phyloP scores from a whole-genome alignment of 768 basidiomycete species.

The Hydnum rufescens region DNA sequence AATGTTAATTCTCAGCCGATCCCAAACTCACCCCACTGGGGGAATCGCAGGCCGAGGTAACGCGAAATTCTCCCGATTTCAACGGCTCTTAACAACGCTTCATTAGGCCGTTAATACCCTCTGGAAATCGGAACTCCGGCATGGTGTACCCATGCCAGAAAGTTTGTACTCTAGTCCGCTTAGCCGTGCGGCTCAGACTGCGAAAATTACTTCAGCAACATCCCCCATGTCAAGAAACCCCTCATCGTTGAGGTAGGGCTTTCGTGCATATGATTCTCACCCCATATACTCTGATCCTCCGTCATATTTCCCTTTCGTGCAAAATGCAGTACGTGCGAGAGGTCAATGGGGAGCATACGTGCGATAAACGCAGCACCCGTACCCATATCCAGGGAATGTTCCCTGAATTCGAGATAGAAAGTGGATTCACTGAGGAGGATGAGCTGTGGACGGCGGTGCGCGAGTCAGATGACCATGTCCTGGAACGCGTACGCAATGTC shows the following conservation, averaged over 20 bases:
- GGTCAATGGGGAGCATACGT: constrained; percentile 45
- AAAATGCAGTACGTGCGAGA: constrained; percentile 58
- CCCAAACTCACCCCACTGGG: constrained; percentile 33
- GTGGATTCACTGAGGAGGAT: constrained; percentile 42
- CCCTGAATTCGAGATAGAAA: constrained; percentile 35
- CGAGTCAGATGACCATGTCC: constrained; percentile 30
- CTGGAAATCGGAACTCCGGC: constrained; percentile 30
- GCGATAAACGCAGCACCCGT: constrained; percentile 37
- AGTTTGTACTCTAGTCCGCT: constrained; percentile 43
- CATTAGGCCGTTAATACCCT: constrained; percentile 17
- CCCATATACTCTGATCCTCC: not conserved
- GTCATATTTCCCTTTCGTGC: too few relatives aligned
- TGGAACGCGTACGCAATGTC: constrained; percentile 28
- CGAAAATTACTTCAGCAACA: constrained; percentile 31
- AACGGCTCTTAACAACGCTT: not conserved
- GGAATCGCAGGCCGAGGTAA: constrained; percentile 29
- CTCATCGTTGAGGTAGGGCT: constrained; percentile 35
- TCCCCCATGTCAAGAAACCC: constrained; percentile 12
- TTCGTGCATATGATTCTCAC: not conserved
- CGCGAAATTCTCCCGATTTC: not conserved
- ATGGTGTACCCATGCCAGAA: constrained; percentile 28
- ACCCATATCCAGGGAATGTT: constrained; percentile 30
- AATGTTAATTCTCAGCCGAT: constrained; percentile 1
- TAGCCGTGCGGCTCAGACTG: constrained; percentile 39
- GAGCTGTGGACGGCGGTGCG: constrained; percentile 36